These are phyloP conservation scores for Aureobasidium namibiae DNA, from an alignment of 2,329 filamentous ascomycete species.

Conservation along the genomic window DNA sequence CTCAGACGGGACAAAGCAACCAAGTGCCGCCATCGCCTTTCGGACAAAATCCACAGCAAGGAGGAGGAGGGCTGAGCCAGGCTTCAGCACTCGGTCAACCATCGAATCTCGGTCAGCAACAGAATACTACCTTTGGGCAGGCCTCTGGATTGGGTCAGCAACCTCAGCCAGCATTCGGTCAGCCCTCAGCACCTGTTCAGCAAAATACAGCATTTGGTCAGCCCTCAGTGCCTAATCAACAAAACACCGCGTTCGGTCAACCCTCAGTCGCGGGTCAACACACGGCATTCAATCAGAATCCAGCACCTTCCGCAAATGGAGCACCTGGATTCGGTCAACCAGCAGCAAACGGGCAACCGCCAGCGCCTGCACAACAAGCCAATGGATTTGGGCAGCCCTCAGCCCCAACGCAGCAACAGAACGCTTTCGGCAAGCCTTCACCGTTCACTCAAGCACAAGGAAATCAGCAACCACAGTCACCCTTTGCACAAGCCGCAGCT, in stretches of 20 bases:
- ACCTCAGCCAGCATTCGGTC: conserved; percentile 20
- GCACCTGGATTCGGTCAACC: conserved; percentile 14
- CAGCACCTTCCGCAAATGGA: not conserved
- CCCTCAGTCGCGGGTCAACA: conserved; percentile 12
- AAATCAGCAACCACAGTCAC: conserved; percentile 13
- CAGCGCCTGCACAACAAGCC: not conserved
- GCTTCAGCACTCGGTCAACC: conserved; percentile 18
- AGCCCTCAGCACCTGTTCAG: conserved; percentile 19
- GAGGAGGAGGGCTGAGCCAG: not conserved
- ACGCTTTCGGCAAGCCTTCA: conserved; percentile 14
- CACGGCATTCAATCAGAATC: not conserved
- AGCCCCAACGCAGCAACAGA: conserved; percentile 12
- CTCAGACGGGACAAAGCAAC: conserved; percentile 13
- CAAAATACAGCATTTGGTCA: conserved; percentile 20
- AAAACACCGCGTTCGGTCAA: conserved; percentile 18
- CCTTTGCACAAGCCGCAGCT: conserved; percentile 14
- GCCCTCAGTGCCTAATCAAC: conserved; percentile 17
- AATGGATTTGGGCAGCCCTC: conserved; percentile 24
- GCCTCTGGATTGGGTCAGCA: conserved; percentile 14
- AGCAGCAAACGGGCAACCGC: conserved; percentile 11
- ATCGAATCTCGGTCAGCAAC: conserved; percentile 14
- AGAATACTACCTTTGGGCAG: conserved; percentile 20
- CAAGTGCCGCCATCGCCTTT: conserved; percentile 8
- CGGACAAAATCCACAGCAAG: not conserved
- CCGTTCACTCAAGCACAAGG: conserved; percentile 10